A percentile compares a stretch with the other conserved stretches of the same genome.
phyloP scores from a whole-genome alignment of 116 monocot genomes.

The Phalaenopsis hybrid region DNA sequence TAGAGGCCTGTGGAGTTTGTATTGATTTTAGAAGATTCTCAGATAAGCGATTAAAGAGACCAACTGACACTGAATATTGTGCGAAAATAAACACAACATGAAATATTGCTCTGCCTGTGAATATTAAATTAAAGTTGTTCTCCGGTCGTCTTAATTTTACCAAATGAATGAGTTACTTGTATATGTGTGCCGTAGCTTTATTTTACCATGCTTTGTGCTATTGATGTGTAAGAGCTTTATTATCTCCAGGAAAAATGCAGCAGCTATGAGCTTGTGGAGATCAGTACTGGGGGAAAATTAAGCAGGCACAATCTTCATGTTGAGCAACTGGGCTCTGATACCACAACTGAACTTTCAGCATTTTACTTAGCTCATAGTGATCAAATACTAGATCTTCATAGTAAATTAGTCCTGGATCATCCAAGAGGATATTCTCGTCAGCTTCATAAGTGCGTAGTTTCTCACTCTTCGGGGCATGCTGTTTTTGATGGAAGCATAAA shows the following conservation, averaged over 20 bases:
- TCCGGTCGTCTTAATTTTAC: no score
- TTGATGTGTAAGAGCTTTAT: not conserved
- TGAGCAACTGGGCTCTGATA: conserved; percentile 82
- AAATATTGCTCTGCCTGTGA: no score
- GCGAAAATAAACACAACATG: no score
- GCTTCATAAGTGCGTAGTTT: conserved; percentile 89
- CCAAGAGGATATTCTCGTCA: conserved; percentile 83
- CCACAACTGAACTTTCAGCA: conserved; percentile 67
- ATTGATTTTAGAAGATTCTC: no score
- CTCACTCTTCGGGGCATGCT: conserved; percentile 58
- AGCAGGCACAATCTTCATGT: conserved; percentile 93
- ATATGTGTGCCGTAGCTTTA: not conserved
- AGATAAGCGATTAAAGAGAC: no score
- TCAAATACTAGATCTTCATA: conserved; percentile 93
- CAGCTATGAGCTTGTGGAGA: conserved; percentile 71
- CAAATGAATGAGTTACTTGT: not conserved
- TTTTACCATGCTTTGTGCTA: not conserved
- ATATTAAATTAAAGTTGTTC: no score
- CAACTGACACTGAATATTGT: no score
- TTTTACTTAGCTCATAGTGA: conserved; percentile 69
- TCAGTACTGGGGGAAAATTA: conserved; percentile 69
- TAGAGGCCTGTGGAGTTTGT: no score
- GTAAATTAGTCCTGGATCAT: conserved; percentile 77
- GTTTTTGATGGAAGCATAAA: conserved; percentile 89
- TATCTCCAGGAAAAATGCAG: conserved; percentile 58